Base-by-base conservation (phyloP, 306 rosid genomes). In the Lablab purpureus region DNA sequence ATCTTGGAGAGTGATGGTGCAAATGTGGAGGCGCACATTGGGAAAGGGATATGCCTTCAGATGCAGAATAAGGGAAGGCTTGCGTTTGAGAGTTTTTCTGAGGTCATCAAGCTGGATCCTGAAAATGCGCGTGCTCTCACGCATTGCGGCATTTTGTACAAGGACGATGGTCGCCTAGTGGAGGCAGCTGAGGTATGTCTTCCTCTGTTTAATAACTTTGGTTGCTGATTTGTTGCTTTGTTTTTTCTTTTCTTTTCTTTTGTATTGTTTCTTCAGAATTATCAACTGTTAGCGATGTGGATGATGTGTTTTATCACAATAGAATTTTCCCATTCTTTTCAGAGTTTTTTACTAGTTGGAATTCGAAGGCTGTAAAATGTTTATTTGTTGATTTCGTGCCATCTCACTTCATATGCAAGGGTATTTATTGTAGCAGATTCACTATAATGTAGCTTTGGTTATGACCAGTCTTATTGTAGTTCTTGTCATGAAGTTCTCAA, bases 121-220 rank as follows among this genome's bases (percentile, higher is more conserved):
- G 87, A 83, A 65, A 91, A 91, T 87, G 90, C 91, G 7, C 87
- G 93, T 23, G 98, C 94, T 17, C 96, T 84, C 83, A 91, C 90
- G 1, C 96, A 93, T 75, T 88, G 94, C 47, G 98, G 98, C 78
- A 88, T 93, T 79, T 71, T 93, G 36, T 89, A 84, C 86, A 93
- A 93, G 81, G 98, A 91, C 37, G 98, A 91, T 81, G 98, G 98
- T 78, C 89, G 90, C 52, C 88, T 91, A 8, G 85, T 88, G 63
- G 98, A 93, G 83, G 94, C 98, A 58, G 94, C 97, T n/a, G 98
- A 93, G 98, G 98, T 89, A 88, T 62, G 68, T 45, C 12, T 59
- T 13, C 19, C 36, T 4, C 64, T 23, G 34, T 59, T 59, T 12
- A 28, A 59, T 25, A 27, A 28, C 21, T 59, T 18, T 7, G 23